Evolutionary conservation across 2,329 filamentous ascomycete genomes (phyloP), one percentile per base, ranked within the genome.

Genomic region (Decorospora gaudefroyi): DNA sequence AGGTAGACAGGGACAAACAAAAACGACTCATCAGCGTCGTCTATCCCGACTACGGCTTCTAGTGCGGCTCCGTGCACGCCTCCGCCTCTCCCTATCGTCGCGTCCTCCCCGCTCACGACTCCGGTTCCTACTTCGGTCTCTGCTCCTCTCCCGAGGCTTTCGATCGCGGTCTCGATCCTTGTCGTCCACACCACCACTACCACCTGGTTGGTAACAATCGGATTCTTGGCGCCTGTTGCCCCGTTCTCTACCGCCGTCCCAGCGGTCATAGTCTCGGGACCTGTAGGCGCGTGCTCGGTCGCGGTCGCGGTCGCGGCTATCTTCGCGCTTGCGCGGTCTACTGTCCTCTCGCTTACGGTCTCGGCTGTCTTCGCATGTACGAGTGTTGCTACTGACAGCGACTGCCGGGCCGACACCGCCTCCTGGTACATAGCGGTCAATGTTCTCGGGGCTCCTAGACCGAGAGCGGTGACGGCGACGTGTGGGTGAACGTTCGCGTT

Each of bases 241-340:
- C 4, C 55, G 55, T 30, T 41, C 46, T 21, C 53, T 48, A 11
- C 59, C 57, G 6, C 53, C 57, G 12, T 66, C 63, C 60, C 62
- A 65, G 4, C 67, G 64, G 13, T 71, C 72, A 11, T 74, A 68
- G 13, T 76, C 73, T 2, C 73, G 65, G 11, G 73, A 72, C 6
- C 73, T 61, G 11, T 73, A 74, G 43, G 71, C 55, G 3, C 55
- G 57, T n/a, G 46, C 42, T 3, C 64, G 62, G 4, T 70, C 72
- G 6, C 70, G 62, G 17, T 76, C 73, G 21, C 50, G 46, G 26
- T 35, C 35, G 3, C 50, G 39, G 27, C 46, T 56, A 4, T 48
- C 44, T 2, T 69, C 71, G 4, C 70, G 62, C 22, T 75, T 73
- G 6, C 72, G 62, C 26, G 73, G 71, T 28, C 54, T 32, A n/a